phyloP scores from a whole-genome alignment of 768 basidiomycete genomes.

The Cubamyces lactineus region DNA sequence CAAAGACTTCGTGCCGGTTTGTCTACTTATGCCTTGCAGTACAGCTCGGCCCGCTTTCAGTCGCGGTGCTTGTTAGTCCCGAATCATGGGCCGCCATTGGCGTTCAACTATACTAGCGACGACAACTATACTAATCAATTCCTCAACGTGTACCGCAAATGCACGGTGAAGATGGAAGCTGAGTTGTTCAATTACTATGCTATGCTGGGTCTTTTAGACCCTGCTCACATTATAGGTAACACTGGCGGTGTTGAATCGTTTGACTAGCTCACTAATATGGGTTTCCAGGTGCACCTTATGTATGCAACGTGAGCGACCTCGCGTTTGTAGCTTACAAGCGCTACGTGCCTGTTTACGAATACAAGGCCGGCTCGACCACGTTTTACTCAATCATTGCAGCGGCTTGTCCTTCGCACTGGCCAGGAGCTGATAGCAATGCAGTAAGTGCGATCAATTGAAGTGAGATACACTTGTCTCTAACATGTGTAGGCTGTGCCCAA shows the following conservation, averaged over 20 bases:
- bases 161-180: not conserved
- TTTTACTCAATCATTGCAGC: not conserved
- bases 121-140: not conserved
- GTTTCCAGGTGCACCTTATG: not conserved
- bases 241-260: not conserved
- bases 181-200: not conserved
- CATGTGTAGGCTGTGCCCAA: not conserved
- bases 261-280: not conserved
- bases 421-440: not conserved
- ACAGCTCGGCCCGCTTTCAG: not conserved
- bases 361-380: not conserved
- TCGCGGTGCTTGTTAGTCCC: not conserved
- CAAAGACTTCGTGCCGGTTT: not conserved
- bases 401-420: not conserved
- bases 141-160: conserved; percentile 1
- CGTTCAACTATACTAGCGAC: conserved; percentile 3
- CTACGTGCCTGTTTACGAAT: not conserved
- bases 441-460: not conserved
- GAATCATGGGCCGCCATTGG: not conserved
- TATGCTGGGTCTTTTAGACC: not conserved
- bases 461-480: too few species aligned
- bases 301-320: too few species aligned
- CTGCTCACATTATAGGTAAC: not conserved
- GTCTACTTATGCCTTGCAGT: not conserved
- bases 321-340: not conserved